A percentile compares a stretch with the other conserved stretches of the same genome.
Evolutionary conservation across 805 yeast genomes (phyloP).

Genomic region (Pichia sporocuriosa): DNA sequence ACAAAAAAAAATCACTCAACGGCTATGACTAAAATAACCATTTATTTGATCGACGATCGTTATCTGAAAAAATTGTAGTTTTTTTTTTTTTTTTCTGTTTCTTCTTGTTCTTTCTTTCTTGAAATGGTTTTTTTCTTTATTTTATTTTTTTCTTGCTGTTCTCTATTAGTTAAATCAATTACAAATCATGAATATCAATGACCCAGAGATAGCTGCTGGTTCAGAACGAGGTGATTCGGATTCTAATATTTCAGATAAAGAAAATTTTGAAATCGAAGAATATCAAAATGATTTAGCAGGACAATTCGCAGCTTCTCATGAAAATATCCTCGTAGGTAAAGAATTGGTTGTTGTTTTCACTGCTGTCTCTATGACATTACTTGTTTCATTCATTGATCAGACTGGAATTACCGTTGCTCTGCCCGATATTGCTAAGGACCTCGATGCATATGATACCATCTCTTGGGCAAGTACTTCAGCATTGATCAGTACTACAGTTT

Average conservation of each 20-base stretch:
- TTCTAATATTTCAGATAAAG: neutral
- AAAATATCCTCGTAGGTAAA: neutral
- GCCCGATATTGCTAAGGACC: neutral
- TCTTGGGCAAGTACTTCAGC: slow-evolving; percentile 56
- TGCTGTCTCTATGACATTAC: neutral
- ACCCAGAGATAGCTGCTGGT: too few relatives aligned
- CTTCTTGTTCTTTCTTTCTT: too few relatives aligned
- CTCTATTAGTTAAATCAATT: too few relatives aligned
- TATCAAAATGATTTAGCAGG: neutral
- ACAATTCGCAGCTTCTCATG: neutral
- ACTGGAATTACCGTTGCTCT: neutral
- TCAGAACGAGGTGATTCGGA: too few relatives aligned
- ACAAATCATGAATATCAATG: too few relatives aligned
- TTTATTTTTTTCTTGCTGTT: too few relatives aligned
- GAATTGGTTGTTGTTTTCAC: neutral
- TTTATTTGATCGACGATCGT: too few relatives aligned
- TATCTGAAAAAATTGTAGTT: too few relatives aligned
- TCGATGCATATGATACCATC: slow-evolving; percentile 21
- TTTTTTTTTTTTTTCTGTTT: too few relatives aligned
- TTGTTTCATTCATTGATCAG: neutral
- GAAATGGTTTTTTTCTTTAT: too few relatives aligned
- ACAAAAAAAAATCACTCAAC: too few relatives aligned
- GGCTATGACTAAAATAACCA: too few relatives aligned
- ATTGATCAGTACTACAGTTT: slow-evolving; percentile 43
- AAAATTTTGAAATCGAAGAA: neutral